Evolutionary conservation across 1,284 basidiomycete species (phyloP).

Genomic region (Naganishia cerealis): DNA sequence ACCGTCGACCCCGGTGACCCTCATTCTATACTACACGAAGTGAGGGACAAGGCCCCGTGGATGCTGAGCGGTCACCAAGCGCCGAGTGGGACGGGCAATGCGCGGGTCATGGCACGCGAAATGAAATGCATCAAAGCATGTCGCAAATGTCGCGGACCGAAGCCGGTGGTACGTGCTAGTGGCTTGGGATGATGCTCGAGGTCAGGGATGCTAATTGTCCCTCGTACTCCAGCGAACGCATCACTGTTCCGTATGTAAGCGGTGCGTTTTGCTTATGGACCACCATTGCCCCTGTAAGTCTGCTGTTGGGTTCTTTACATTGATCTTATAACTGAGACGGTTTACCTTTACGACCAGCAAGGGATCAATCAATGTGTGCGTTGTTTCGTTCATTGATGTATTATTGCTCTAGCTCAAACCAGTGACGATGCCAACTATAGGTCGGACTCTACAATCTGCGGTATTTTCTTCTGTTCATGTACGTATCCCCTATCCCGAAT

Average conservation of each 20-base stretch:
- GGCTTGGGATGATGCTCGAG: neutral
- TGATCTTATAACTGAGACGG: conserved; percentile 49
- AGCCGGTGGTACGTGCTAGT: conserved; percentile 71
- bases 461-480: conserved; percentile 95
- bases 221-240: conserved; percentile 70
- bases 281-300: conserved; percentile 83
- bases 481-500: conserved; percentile 40
- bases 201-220: neutral
- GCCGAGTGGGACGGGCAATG: neutral
- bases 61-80: neutral
- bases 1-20: conserved; percentile 73
- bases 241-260: conserved; percentile 90
- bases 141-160: conserved; percentile 66
- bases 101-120: neutral
- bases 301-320: conserved; percentile 46
- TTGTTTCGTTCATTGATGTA: conserved; percentile 11
- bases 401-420: neutral
- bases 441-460: conserved; percentile 91
- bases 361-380: conserved; percentile 92
- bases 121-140: conserved; percentile 54
- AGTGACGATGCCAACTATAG: conserved; percentile 35
- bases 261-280: conserved; percentile 89
- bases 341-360: conserved; percentile 45
- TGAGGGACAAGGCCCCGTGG: conserved; percentile 7
- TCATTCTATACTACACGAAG: neutral